Evolutionary conservation across 1,139 yeast species (phyloP).

Genomic region (Zygoascus meyerae): DNA sequence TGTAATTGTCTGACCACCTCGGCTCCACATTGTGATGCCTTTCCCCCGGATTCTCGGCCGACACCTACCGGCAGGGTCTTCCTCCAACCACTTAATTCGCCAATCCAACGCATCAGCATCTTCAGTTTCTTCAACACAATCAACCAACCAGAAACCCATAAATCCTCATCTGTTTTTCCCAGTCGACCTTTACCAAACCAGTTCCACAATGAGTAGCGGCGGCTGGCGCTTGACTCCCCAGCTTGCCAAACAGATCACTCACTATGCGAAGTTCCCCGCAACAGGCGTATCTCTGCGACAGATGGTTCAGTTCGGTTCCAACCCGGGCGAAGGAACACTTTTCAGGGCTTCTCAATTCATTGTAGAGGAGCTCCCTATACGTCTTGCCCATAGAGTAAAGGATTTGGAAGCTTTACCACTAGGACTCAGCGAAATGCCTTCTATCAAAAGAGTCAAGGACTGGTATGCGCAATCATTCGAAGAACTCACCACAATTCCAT

Average conservation of each 20-base stretch:
- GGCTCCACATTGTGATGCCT: constrained; percentile 3
- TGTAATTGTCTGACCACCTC: neutral
- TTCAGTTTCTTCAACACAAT: neutral
- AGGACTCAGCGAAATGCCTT: constrained; percentile 66
- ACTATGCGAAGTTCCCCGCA: constrained; percentile 70
- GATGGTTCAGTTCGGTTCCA: constrained; percentile 89
- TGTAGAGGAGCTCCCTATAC: constrained; percentile 79
- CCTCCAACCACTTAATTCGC: too few species aligned
- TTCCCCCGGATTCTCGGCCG: constrained; percentile 3
- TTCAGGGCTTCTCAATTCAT: constrained; percentile 82
- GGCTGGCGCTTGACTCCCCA: constrained; percentile 28
- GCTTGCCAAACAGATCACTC: constrained; percentile 35
- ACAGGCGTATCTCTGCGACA: constrained; percentile 80
- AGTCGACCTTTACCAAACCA: neutral
- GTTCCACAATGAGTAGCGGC: constrained; percentile 4
- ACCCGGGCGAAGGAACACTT: constrained; percentile 70
- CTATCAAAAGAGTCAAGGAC: constrained; percentile 68
- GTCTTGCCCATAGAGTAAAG: constrained; percentile 80
- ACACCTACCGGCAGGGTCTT: too few species aligned
- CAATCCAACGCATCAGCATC: neutral
- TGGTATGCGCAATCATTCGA: constrained; percentile 94
- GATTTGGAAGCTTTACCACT: constrained; percentile 78
- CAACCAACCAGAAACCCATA: neutral
- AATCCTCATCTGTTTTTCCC: too few species aligned
- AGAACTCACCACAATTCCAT: constrained; percentile 52